Evolutionary conservation across 176 grass and related monocot genomes (phyloP), one percentile per base, ranked within the genome.

Genomic region (Oryza australiensis): DNA sequence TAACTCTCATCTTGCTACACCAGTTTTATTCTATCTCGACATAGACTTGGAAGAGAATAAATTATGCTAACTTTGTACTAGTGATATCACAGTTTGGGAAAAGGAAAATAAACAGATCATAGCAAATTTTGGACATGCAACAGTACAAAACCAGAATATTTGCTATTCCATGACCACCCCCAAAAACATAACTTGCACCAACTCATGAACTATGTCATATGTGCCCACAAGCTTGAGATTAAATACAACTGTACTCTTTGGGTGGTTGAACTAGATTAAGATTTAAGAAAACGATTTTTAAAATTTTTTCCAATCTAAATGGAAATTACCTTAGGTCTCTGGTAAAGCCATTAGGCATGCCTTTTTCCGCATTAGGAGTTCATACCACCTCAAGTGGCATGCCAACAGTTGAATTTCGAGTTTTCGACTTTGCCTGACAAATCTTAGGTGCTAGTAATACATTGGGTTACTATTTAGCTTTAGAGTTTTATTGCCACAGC

Each of bases 341-440:
- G 22, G 9, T 62, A 22, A 71, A 60, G 23, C 48, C 33, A 81
- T 5, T 22, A 41, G 33, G 66, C 11, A 80, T 57, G 30, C 22
- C n/a, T 68, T 72, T 85, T 41, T 71, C 26, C 49, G 10, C 49
- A 33, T 62, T 80, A n/a, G 26, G 64, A 18, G 20, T 33, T 46
- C 38, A n/a, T 35, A 27, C 64, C 28, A 79, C 63, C 41, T n/a
- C 41, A 68, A 68, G 12, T n/a, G 3, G 42, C 59, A 77, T 59
- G 22, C 46, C 55, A 43, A 60, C 40, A 68, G 45, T 80, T 80
- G 29, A 81, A 14, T 6, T 35, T 35, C 5, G 34, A 35, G 34
- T 35, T 37, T 81, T 20, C 40, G 22, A 20, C 22, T 5, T 12
- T 13, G 13, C 3, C 3, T 80, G 30, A 46, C 53, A 59, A 70